Percentiles rank a stretch among this genome's conserved stretches.
phyloP scores from a whole-genome alignment of 2,329 filamentous ascomycete genomes.

The Trichoderma atroviride region DNA sequence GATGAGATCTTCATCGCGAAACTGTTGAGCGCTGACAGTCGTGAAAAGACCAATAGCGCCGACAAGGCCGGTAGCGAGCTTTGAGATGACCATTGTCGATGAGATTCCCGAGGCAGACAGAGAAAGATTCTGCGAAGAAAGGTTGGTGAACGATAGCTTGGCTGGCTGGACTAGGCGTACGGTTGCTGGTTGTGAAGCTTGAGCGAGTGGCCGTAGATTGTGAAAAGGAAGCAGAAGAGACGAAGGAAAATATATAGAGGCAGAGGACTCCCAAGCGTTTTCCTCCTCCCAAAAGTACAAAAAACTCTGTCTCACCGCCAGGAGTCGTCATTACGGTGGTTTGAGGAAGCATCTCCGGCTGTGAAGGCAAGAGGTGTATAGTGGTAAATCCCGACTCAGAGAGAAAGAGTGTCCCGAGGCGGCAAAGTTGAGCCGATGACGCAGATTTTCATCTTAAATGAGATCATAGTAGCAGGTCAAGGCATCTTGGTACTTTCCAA shows the following conservation, averaged over 20 bases:
- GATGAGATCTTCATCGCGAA: constrained; percentile 43
- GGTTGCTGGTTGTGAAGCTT: not conserved
- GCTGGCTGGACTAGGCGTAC: not conserved
- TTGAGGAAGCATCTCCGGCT: constrained; percentile 15
- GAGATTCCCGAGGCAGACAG: not conserved
- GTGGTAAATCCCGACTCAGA: not conserved
- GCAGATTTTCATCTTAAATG: not conserved
- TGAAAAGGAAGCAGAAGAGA: not conserved
- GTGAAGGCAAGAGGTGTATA: constrained; percentile 3
- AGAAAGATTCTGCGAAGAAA: not conserved
- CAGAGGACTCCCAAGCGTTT: not conserved
- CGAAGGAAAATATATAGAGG: not conserved
- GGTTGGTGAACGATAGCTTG: not conserved
- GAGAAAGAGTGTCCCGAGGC: constrained; percentile 4
- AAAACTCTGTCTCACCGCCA: constrained; percentile 7
- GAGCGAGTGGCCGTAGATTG: not conserved
- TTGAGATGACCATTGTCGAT: constrained; percentile 33
- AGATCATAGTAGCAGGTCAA: not conserved
- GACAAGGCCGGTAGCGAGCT: constrained; percentile 31
- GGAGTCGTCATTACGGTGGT: not conserved
- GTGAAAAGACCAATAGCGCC: constrained; percentile 33
- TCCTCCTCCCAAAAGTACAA: not conserved
- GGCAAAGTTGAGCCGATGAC: not conserved
- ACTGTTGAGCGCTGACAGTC: constrained; percentile 33
- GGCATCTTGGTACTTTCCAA: not conserved